Evolutionary conservation across 2,329 filamentous ascomycete species (phyloP), one percentile per base, ranked within the genome.

Genomic region (Exophiala xenobiotica): DNA sequence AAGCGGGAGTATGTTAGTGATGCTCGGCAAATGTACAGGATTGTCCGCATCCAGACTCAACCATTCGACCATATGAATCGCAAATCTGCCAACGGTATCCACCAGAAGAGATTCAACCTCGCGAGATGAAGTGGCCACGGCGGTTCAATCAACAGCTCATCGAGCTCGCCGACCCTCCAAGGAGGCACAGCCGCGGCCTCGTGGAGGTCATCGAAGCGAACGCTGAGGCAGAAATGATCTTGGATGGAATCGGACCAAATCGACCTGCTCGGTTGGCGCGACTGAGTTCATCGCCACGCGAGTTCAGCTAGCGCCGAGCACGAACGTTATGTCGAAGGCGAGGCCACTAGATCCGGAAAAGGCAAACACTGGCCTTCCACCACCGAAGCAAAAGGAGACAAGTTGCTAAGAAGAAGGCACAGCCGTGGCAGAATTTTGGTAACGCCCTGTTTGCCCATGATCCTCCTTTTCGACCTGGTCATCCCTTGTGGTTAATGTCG

Each of bases 391-490:
- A n/a, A 54, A 54, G 22, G 51, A 54, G 41, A 54, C 51, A 12
- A 33, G 16, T 54, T 40, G 49, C 49, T 47, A 48, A 55, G 33
- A 55, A 55, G 24, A 35, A 55, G 27, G 48, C 52, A 4, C 52
- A 55, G 16, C 52, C 52, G 16, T 40, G 44, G 48, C 48, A 55
- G 29, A 48, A 55, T 14, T 37, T 52, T 31, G 48, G 48, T 18
- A 55, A 52, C 35, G 52, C 52, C 18, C 33, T 55, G 7, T 2
- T 23, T 52, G 20, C 52, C 52, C 14, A 44, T 44, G 6, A 55
- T 55, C 22, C 38, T 55, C 14, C 18, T 55, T 18, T 52, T 55
- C 48, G 52, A 55, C 20, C 38, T 55, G 41, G 31, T 55, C 37
- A 39, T 55, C 9, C 52, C 52, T 8, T 55, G 52, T 43, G n/a